Conservation (phyloP, 2,329 filamentous ascomycete species). For the Rasamsonia emersonii region DNA sequence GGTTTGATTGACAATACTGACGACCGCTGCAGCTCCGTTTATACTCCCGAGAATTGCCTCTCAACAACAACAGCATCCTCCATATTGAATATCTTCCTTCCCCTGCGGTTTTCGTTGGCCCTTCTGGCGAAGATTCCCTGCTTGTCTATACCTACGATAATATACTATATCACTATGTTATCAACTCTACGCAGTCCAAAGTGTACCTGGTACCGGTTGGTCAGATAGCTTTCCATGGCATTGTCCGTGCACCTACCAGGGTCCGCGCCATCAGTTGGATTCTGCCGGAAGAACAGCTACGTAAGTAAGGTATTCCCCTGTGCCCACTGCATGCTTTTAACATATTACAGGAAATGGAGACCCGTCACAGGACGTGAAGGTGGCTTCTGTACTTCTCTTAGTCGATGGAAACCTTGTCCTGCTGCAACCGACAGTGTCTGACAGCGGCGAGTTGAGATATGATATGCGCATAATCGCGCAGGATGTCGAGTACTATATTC, state of each 20-base stretch:
- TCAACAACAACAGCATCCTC: slow-evolving; percentile 65
- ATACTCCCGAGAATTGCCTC: slow-evolving; percentile 74
- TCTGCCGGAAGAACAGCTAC: slow-evolving; percentile 77
- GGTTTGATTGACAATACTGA: slow-evolving; percentile 9
- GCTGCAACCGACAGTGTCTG: slow-evolving; percentile 75
- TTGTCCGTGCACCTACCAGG: slow-evolving; percentile 84
- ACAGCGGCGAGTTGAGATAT: slow-evolving; percentile 81
- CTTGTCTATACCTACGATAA: slow-evolving; percentile 98
- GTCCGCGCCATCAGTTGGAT: slow-evolving; percentile 95
- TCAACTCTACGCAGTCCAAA: slow-evolving; percentile 60
- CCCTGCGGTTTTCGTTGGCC: slow-evolving; percentile 80
- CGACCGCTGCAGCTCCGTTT: slow-evolving; percentile 56
- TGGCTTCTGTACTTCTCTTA: slow-evolving; percentile 89
- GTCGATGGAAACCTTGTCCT: slow-evolving; percentile 94
- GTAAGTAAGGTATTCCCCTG: slow-evolving; percentile 34
- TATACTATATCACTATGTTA: slow-evolving; percentile 87
- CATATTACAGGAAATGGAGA: slow-evolving; percentile 61
- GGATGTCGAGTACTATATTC: slow-evolving; percentile 89
- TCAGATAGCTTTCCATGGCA: slow-evolving; percentile 94
- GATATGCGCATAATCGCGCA: slow-evolving; percentile 96
- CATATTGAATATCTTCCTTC: slow-evolving; percentile 70
- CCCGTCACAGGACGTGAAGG: slow-evolving; percentile 87
- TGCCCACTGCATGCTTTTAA: slow-evolving; percentile 9
- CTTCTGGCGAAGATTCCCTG: slow-evolving; percentile 86
- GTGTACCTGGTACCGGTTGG: slow-evolving; percentile 85